These are phyloP conservation scores for Passiflora organensis DNA, from an alignment of 345 rosid species.

Conservation along the genomic window DNA sequence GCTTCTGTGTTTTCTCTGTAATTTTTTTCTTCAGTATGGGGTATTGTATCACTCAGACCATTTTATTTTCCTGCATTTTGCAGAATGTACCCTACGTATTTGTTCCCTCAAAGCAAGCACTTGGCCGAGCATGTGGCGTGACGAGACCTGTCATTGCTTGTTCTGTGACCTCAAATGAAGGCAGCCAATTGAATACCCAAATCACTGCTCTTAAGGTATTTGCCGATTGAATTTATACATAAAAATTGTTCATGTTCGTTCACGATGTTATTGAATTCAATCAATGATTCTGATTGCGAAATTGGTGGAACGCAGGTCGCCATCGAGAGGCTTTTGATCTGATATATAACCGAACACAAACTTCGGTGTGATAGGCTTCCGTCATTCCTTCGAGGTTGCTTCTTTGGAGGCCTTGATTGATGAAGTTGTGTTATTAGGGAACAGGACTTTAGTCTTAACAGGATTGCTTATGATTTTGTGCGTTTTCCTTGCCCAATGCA, in stretches of 20 bases:
- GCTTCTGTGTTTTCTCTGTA: no score
- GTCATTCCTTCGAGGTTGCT: slow-evolving; percentile 26
- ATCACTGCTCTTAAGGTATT: slow-evolving; percentile 82
- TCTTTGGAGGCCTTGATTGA: slow-evolving; percentile 25
- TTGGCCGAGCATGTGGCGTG: slow-evolving; percentile 96
- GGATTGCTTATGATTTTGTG: no score
- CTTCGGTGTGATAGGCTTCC: slow-evolving; percentile 97
- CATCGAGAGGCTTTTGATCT: slow-evolving; percentile 89
- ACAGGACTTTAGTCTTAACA: neutral
- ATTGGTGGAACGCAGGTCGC: slow-evolving; percentile 59
- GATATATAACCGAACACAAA: slow-evolving; percentile 13
- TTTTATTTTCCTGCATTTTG: no score
- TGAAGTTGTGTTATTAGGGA: slow-evolving; percentile 9
- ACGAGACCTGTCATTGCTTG: slow-evolving; percentile 91
- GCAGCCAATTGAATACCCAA: slow-evolving; percentile 77
- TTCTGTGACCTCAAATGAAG: slow-evolving; percentile 83
- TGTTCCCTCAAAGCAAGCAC: slow-evolving; percentile 95
- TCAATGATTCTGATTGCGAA: neutral
- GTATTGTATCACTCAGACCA: no score
- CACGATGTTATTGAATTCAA: neutral
- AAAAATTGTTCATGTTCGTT: neutral
- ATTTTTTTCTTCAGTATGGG: neutral
- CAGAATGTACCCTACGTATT: slow-evolving; percentile 98
- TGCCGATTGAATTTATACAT: neutral
- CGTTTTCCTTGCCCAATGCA: no score